Conservation (phyloP, 331 rosid genomes). For the Phaseolus coccineus region DNA sequence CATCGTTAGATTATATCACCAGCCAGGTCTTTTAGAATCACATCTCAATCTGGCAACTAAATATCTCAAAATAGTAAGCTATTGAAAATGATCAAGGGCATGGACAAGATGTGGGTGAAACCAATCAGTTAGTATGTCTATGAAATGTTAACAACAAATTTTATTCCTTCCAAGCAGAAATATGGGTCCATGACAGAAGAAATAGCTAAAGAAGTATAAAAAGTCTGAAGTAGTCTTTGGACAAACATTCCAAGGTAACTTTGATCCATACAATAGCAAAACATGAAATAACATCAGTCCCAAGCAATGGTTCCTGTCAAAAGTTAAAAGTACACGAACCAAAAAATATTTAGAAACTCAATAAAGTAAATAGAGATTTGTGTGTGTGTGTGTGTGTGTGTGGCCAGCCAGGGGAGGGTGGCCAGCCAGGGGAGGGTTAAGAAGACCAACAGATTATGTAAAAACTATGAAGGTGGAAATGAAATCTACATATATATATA, state of each 20-base stretch:
- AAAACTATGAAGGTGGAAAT: slow-evolving; percentile 5
- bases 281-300: slow-evolving; percentile 46
- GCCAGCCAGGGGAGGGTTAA: neutral
- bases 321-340: slow-evolving; percentile 10
- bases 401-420: neutral
- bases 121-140: slow-evolving; percentile 4
- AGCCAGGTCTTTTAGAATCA: neutral
- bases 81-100: neutral
- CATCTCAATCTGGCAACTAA: neutral
- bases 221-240: slow-evolving; percentile 44
- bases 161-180: slow-evolving; percentile 44
- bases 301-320: slow-evolving; percentile 52
- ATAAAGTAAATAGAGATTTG: neutral
- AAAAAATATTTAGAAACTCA: slow-evolving; percentile 26
- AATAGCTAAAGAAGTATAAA: slow-evolving; percentile 37
- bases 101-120: neutral
- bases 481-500: slow-evolving; percentile 5
- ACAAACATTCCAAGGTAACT: slow-evolving; percentile 46
- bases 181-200: slow-evolving; percentile 33
- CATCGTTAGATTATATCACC: neutral
- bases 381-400: too few relatives aligned
- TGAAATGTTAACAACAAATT: slow-evolving; percentile 24
- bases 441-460: neutral
- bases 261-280: slow-evolving; percentile 45
- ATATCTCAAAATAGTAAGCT: neutral